Percentiles rank a stretch among this genome's conserved stretches.
These are phyloP conservation scores for Colletotrichum chlorophyti DNA, from an alignment of 2,329 filamentous ascomycete species.

Conservation along the genomic window DNA sequence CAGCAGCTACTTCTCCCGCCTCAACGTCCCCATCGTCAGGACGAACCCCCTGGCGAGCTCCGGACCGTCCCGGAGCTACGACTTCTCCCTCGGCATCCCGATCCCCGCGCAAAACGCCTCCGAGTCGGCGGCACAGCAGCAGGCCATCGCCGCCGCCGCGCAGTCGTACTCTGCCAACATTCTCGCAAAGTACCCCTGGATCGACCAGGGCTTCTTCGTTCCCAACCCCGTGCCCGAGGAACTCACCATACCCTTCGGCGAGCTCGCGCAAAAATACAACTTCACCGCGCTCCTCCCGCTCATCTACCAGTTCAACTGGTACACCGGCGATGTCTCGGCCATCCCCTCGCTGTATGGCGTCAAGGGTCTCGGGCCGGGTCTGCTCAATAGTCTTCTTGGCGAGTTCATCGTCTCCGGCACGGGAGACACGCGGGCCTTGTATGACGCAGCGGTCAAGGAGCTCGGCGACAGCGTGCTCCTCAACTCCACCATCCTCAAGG, in stretches of 20 bases:
- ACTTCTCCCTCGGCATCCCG: slow-evolving; percentile 26
- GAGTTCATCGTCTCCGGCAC: slow-evolving; percentile 34
- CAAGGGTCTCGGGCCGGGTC: slow-evolving; percentile 36
- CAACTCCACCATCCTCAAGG: slow-evolving; percentile 31
- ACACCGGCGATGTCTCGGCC: slow-evolving; percentile 46
- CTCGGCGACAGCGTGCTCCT: slow-evolving; percentile 37
- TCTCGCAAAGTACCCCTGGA: slow-evolving; percentile 21
- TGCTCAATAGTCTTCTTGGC: slow-evolving; percentile 27
- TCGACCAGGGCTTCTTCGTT: slow-evolving; percentile 41
- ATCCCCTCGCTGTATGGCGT: slow-evolving; percentile 48
- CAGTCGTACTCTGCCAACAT: slow-evolving; percentile 16
- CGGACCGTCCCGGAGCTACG: slow-evolving; percentile 24
- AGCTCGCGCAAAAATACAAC: slow-evolving; percentile 49
- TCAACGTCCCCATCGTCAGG: slow-evolving; percentile 35
- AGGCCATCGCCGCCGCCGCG: slow-evolving; percentile 6
- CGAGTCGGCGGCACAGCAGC: slow-evolving; percentile 11
- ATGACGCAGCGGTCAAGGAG: slow-evolving; percentile 33
- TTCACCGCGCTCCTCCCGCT: slow-evolving; percentile 42
- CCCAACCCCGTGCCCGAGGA: slow-evolving; percentile 52
- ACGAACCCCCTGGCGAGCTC: not conserved
- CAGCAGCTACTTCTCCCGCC: slow-evolving; percentile 42
- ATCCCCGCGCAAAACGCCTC: slow-evolving; percentile 19
- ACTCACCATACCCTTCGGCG: slow-evolving; percentile 47
- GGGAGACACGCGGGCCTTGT: slow-evolving; percentile 35
- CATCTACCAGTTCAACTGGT: slow-evolving; percentile 42